Evolutionary conservation across 805 yeast species (phyloP), one percentile per base, ranked within the genome.

Genomic region (Yarrowia porcina): DNA sequence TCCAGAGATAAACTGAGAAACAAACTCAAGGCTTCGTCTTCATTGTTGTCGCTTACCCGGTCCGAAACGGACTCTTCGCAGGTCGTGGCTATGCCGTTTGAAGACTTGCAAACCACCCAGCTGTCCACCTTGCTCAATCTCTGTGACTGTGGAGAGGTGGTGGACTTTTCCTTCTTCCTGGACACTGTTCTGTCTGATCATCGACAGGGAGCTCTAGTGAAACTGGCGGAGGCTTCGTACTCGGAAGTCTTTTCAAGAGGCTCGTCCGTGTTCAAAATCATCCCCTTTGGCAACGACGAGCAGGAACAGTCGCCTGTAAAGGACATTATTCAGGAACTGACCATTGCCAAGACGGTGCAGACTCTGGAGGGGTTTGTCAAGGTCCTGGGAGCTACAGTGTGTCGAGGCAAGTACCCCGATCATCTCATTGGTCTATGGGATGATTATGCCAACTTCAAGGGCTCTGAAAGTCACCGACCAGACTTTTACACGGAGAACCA

Each of bases 1-100:
- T 80, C 88, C 15, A 76, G 83, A 35, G 83, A 80, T 65, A 84
- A 83, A 65, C 74, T 85, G 60, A 78, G 79, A 66, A 77, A 78
- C 64, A 85, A 82, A 67, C 72, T 85, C 50, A 78, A 78, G 66
- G 82, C 81, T 63, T 79, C 83, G 28, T 74, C 81, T 1, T 81
- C 85, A 4, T 70, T 82, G 47, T 68, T 82, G 27, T 77, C 83
- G 12, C 74, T 81, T 25, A 61, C 69, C 6, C 63, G 65, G 42
- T 67, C 67, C 15, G 66, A 44, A 2, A 62, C 64, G 11, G 61
- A 65, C 39, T 62, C 65, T 13, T 65, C 69, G 7, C 69, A 69
- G 39, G 66, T 69, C 8, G 70, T 66, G 59, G 73, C 75, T 30
- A 70, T 73, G 33, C 76, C 75, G n/a, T 69, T 74, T 8, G 68